These are phyloP conservation scores for Penicillium argentinense DNA, from an alignment of 495 filamentous ascomycete species.

Conservation along the genomic window DNA sequence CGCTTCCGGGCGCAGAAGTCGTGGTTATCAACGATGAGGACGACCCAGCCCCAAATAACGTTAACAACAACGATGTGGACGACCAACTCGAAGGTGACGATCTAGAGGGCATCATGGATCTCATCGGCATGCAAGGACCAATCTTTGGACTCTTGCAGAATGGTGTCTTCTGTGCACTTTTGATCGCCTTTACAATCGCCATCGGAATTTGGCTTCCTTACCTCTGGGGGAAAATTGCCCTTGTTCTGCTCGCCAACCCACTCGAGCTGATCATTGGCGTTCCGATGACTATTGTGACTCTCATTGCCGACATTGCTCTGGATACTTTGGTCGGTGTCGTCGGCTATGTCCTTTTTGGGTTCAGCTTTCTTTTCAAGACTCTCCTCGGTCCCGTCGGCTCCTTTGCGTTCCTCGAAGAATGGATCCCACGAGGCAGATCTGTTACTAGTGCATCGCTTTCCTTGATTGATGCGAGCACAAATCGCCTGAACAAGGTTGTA, in stretches of 20 bases:
- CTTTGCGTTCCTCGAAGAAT: slow-evolving; percentile 42
- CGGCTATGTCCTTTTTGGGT: slow-evolving; percentile 57
- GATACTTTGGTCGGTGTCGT: slow-evolving; percentile 58
- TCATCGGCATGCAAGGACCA: slow-evolving; percentile 95
- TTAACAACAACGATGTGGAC: slow-evolving; percentile 35
- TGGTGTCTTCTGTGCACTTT: slow-evolving; percentile 85
- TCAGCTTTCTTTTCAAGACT: slow-evolving; percentile 43
- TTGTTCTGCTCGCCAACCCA: slow-evolving; percentile 79
- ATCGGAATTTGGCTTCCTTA: slow-evolving; percentile 89
- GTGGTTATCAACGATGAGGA: too few relatives aligned
- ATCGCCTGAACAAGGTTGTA: slow-evolving; percentile 44
- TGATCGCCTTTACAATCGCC: slow-evolving; percentile 83
- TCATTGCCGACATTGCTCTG: slow-evolving; percentile 67
- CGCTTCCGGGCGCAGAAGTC: too few relatives aligned
- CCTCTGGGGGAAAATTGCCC: slow-evolving; percentile 77
- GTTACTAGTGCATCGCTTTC: slow-evolving; percentile 46
- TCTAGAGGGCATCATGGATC: slow-evolving; percentile 94
- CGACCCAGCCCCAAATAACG: too few relatives aligned
- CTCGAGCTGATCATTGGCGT: slow-evolving; percentile 64
- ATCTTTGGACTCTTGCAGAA: slow-evolving; percentile 89
- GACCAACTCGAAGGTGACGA: slow-evolving; percentile 77
- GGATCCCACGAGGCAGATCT: slow-evolving; percentile 36
- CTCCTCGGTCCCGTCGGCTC: slow-evolving; percentile 44
- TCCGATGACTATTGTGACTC: slow-evolving; percentile 67
- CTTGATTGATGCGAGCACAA: slow-evolving; percentile 47